Conservation (phyloP, 306 rosid species). For the apple (Malus domestica) region DNA sequence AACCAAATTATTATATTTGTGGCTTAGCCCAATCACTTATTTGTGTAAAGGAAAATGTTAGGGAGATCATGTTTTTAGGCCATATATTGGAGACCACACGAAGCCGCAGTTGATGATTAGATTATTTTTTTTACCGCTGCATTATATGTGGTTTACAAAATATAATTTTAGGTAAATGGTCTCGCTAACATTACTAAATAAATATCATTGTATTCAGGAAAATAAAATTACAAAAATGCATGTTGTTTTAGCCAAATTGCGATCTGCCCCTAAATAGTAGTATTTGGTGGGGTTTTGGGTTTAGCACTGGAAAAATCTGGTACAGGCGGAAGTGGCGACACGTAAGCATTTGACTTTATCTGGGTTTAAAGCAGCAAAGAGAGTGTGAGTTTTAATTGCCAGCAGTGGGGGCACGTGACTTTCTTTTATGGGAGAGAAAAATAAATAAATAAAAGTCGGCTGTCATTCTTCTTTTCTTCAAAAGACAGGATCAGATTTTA, state of each 20-base stretch:
- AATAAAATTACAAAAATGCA: too few species aligned
- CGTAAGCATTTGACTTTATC: conserved; percentile 22
- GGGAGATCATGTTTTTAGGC: too few species aligned
- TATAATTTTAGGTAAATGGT: rapidly evolving
- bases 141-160: too few species aligned
- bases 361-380: background rate
- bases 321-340: background rate
- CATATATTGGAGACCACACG: too few species aligned
- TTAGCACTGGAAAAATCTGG: background rate
- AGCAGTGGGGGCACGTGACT: conserved; percentile 34
- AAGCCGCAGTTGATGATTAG: rapidly evolving
- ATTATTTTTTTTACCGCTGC: too few species aligned
- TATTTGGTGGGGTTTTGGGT: background rate
- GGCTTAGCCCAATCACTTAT: too few species aligned
- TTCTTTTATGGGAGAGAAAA: background rate
- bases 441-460: background rate
- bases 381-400: conserved; percentile 1
- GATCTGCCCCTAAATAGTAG: background rate
- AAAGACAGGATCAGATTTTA: conserved; percentile 4
- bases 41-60: too few species aligned
- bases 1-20: too few species aligned
- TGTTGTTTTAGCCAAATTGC: background rate
- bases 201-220: too few species aligned
- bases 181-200: too few species aligned
- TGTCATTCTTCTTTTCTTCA: background rate